A percentile compares a stretch with the other conserved stretches of the same genome.
Evolutionary conservation across 202 grass and related monocot genomes (phyloP).

Genomic region (Miscanthus sacchariflorus): DNA sequence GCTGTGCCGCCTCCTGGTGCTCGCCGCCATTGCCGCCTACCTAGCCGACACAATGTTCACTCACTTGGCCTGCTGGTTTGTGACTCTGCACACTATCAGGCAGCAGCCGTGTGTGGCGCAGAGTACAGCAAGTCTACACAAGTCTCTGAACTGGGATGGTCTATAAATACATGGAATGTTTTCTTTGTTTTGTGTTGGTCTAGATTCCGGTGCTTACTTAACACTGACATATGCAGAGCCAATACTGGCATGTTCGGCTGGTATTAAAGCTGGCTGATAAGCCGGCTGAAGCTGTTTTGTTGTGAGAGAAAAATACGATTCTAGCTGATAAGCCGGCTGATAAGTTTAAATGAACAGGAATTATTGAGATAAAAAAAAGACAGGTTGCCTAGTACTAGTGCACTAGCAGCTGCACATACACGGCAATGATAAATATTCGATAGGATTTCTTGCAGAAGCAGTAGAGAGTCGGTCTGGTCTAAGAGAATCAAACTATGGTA

Average conservation of each 20-base stretch:
- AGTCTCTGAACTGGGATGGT: background rate
- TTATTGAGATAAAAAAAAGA: background rate
- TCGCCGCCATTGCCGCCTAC: background rate
- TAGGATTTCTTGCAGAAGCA: background rate
- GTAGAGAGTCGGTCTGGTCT: background rate
- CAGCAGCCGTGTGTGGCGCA: background rate
- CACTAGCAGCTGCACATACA: too few species aligned
- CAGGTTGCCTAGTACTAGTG: too few species aligned
- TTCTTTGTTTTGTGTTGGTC: slow-evolving; percentile 3
- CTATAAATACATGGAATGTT: slow-evolving; percentile 16
- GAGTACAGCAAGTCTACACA: background rate
- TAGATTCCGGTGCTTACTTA: background rate
- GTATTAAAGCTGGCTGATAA: too few species aligned
- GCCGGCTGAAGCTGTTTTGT: too few species aligned
- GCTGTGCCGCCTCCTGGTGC: background rate
- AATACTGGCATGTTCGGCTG: too few species aligned
- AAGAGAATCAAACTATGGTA: slow-evolving; percentile 39
- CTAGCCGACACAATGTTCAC: background rate
- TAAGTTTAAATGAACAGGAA: too few species aligned
- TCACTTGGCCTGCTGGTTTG: background rate
- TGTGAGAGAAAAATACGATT: too few species aligned
- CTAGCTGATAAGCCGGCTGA: too few species aligned
- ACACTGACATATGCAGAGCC: background rate
- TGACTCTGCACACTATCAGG: background rate
- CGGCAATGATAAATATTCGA: background rate